Evolutionary conservation across 1,284 basidiomycete species (phyloP), one percentile per base, ranked within the genome.

Genomic region (Boletellus dicymbophilus): DNA sequence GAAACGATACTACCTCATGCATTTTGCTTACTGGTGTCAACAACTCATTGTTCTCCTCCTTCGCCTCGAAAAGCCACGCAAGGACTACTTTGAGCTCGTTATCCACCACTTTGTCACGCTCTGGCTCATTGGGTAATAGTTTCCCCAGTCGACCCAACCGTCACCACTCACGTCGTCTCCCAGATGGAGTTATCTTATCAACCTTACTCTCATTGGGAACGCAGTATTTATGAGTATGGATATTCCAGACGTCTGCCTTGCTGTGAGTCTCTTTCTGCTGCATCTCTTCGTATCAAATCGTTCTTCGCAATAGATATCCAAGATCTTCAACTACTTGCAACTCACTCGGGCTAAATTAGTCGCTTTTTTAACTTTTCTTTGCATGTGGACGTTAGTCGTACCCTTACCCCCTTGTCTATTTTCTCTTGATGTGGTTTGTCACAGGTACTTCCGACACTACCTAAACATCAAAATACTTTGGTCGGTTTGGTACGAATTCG

Each of bases 221-320:
- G 90, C 94, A 3, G 84, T 99, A 23, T 98, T 91, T 62, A 80
- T 96, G 63, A 96, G 94, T 66, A 99, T 98, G 96, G 96, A 99
- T 73, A 80, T 96, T 28, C 94, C 95, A 3, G 96, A 99, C 66
- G 74, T 84, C 21, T 93, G 90, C 73, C 79, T 99, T 20, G 93
- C 89, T 21, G 92, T 93, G 55, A 59, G 88, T 31, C 12, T n/a
- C 38, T 37, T 26, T 39, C n/a, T 36, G n/a, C 26, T 46, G 33
- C 25, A 23, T 45, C 13, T 33, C 37, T 20, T 36, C 23, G 8
- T n/a, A 49, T 22, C 44, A 46, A 18, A 48, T 56, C 22, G 58
- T 22, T 26, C 0, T 5, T 47, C 11, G 26, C 23, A 27, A 34
- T 57, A 94, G 91, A 71, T 90, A 46, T 86, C 90, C 12, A 97